Conservation (phyloP, 2,329 filamentous ascomycete species). For the Ophiognomonia clavigignenti-juglandacearum region DNA sequence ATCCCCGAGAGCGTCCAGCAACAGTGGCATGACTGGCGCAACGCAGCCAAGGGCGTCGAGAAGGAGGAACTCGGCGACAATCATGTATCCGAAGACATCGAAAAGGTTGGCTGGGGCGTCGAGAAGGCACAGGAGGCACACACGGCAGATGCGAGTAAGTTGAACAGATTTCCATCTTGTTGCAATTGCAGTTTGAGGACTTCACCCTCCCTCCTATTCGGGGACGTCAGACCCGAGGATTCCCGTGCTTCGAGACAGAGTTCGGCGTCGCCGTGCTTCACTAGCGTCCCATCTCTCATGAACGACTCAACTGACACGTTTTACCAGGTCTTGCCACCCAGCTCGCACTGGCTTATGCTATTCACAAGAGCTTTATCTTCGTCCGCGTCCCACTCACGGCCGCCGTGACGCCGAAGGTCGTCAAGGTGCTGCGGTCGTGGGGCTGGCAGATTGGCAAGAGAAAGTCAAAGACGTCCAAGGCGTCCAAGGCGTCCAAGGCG, state of each 20-base stretch:
- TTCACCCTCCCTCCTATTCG: too few relatives aligned
- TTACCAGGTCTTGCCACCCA: slow-evolving; percentile 65
- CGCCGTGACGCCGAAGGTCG: slow-evolving; percentile 89
- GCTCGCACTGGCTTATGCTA: slow-evolving; percentile 86
- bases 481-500: not conserved
- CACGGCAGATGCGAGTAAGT: slow-evolving; percentile 70
- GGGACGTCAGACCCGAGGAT: too few relatives aligned
- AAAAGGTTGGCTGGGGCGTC: slow-evolving; percentile 56
- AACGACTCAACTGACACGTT: not conserved
- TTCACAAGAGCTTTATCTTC: slow-evolving; percentile 98
- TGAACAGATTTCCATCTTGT: not conserved
- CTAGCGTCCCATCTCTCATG: not conserved
- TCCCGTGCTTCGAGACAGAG: too few relatives aligned
- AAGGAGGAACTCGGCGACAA: slow-evolving; percentile 37
- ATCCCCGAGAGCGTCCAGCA: slow-evolving; percentile 57
- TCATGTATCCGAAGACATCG: slow-evolving; percentile 39
- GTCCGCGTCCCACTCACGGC: slow-evolving; percentile 88
- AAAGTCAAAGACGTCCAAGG: slow-evolving; percentile 16
- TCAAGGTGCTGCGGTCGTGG: slow-evolving; percentile 80
- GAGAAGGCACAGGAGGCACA: slow-evolving; percentile 58
- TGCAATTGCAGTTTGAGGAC: not conserved
- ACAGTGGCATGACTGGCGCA: slow-evolving; percentile 44
- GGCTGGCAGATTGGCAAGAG: slow-evolving; percentile 92
- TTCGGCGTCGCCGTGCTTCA: too few relatives aligned
- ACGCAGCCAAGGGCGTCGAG: slow-evolving; percentile 42